Evolutionary conservation across 2,329 filamentous ascomycete species (phyloP).

Genomic region (Cercospora citrullina): DNA sequence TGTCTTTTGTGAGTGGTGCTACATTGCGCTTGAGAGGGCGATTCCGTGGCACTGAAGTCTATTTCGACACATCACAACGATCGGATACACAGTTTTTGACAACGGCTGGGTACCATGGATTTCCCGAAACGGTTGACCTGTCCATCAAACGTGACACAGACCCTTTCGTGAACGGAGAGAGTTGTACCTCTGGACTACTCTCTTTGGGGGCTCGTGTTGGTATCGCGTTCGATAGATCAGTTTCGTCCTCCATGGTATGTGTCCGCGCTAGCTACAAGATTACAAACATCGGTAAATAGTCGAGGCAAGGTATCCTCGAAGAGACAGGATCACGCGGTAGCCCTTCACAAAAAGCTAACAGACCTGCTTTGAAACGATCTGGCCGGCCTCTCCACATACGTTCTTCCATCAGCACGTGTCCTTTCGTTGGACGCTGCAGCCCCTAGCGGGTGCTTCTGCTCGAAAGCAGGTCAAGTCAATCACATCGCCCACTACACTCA

Average conservation of each 20-base stretch:
- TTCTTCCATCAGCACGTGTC: not conserved
- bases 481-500: not conserved
- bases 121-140: not conserved
- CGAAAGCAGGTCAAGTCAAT: not conserved
- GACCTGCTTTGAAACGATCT: not conserved
- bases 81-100: not conserved
- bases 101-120: conserved; percentile 1
- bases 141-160: not conserved
- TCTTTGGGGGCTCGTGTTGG: not conserved
- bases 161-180: not conserved
- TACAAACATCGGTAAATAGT: no score
- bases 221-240: not conserved
- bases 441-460: not conserved
- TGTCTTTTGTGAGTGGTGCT: conserved; percentile 1
- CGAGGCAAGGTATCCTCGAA: not conserved
- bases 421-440: not conserved
- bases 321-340: not conserved
- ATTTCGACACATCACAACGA: not conserved
- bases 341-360: not conserved
- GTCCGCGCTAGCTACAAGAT: not conserved
- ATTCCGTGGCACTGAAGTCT: conserved; percentile 5
- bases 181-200: not conserved
- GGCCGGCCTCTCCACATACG: not conserved
- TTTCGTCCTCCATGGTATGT: not conserved
- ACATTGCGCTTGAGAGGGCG: not conserved